Evolutionary conservation across 2,329 filamentous ascomycete genomes (phyloP), one percentile per base, ranked within the genome.

Genomic region (Scorias spongiosa): DNA sequence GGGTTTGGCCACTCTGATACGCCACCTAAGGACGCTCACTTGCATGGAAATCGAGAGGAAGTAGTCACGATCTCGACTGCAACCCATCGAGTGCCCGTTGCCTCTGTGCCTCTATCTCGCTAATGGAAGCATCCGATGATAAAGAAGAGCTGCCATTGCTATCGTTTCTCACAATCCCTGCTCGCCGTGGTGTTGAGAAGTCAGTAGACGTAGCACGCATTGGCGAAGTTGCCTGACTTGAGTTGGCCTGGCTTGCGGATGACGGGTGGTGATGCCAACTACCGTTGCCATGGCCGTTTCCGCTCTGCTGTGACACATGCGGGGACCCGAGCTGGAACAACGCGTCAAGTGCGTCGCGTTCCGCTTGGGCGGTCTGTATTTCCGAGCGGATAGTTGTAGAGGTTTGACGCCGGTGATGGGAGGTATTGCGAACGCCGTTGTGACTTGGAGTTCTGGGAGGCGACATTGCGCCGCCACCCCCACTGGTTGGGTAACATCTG

Each of bases 281-380:
- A 26, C 7, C 20, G 20, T 26, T 26, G 20, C 20, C 20, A 26
- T 26, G 20, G 20, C 20, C 20, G 20, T 26, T 26, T 7, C 20
- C 20, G 7, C 34, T 17, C 18, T 40, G 38, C 36, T 56, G 54
- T 2, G 52, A 54, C n/a, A 48, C 49, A 37, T 55, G 54, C 18
- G 57, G 57, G 37, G 55, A 58, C 55, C 83, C 86, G 77, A 91
- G 82, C 56, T 88, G 87, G 20, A 89, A 67, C 18, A 91, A 64
- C 1, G 82, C 81, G 57, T 88, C 84, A 40, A 89, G 78, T 5
- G 84, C 84, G 54, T 89, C 84, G 55, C 87, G 82, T 57, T 91
- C 84, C 42, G 68, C 69, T 48, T 82, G 75, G 8, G 75, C 66
- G 17, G 77, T 78, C 49, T 84, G 80, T 44, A 79, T 80, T 1